Evolutionary conservation across 805 yeast species (phyloP).

Genomic region (Teunomyces tritomae): DNA sequence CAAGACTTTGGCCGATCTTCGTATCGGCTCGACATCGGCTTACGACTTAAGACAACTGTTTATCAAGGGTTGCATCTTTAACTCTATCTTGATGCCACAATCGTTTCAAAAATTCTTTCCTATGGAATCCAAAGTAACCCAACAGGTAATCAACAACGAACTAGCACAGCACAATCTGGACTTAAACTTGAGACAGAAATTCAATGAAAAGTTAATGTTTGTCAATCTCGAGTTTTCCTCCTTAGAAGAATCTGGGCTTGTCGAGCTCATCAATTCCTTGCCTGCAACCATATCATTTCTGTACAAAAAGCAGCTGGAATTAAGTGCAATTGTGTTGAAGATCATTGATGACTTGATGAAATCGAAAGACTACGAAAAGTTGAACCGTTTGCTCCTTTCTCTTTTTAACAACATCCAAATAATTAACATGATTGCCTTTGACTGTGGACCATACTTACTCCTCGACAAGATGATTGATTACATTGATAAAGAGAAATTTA

Average conservation of each 20-base stretch:
- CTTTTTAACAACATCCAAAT: conserved; percentile 13
- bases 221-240: conserved; percentile 40
- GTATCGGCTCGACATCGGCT: conserved; percentile 10
- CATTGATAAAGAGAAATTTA: conserved; percentile 15
- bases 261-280: conserved; percentile 24
- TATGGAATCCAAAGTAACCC: conserved; percentile 21
- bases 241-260: conserved; percentile 36
- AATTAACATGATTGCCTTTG: conserved; percentile 13
- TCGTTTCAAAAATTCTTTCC: conserved; percentile 27
- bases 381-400: conserved; percentile 16
- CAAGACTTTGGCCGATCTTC: not conserved
- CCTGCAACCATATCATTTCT: conserved; percentile 21
- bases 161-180: conserved; percentile 20
- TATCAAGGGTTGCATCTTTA: conserved; percentile 29
- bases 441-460: conserved; percentile 5
- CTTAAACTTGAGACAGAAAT: conserved; percentile 20
- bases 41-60: conserved; percentile 27
- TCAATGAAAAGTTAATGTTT: conserved; percentile 31
- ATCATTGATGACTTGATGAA: conserved; percentile 22
- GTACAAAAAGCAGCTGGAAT: conserved; percentile 23
- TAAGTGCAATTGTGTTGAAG: conserved; percentile 15
- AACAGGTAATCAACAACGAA: conserved; percentile 26
- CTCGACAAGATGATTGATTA: conserved; percentile 17
- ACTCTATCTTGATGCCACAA: conserved; percentile 23
- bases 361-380: conserved; percentile 29